Conservation (phyloP, 768 basidiomycete species). For the Chalciporus chontae region DNA sequence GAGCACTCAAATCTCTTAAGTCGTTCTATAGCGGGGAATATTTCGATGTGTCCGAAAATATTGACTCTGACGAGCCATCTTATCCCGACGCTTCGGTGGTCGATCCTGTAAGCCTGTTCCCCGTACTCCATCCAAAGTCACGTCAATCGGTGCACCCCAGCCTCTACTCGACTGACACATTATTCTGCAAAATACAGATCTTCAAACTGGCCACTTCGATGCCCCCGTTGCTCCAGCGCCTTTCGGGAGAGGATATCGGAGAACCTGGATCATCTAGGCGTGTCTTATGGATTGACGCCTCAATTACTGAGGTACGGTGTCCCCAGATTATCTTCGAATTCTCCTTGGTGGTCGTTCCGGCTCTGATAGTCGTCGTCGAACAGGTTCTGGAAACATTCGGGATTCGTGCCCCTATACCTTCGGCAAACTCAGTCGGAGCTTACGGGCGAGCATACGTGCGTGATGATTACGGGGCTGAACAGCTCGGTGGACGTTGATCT, state of each 20-base stretch:
- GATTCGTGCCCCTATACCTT: conserved; percentile 88
- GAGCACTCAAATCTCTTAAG: conserved; percentile 83
- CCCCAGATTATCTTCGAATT: background rate
- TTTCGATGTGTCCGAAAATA: conserved; percentile 76
- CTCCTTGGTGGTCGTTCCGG: background rate
- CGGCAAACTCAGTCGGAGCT: conserved; percentile 93
- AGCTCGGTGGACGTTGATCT: conserved; percentile 59
- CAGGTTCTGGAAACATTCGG: conserved; percentile 94
- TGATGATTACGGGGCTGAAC: conserved; percentile 88
- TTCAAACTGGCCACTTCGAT: conserved; percentile 73
- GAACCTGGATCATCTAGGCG: conserved; percentile 88
- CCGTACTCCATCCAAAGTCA: background rate
- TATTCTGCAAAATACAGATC: conserved; percentile 39
- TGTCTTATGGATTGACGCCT: conserved; percentile 91
- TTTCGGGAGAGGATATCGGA: conserved; percentile 91
- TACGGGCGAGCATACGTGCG: conserved; percentile 94
- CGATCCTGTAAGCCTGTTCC: conserved; percentile 38
- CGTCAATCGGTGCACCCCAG: conserved; percentile 1
- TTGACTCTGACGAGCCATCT: conserved; percentile 38
- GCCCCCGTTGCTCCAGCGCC: conserved; percentile 89
- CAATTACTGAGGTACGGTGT: conserved; percentile 63
- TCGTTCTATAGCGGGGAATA: conserved; percentile 92
- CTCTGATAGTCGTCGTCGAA: background rate
- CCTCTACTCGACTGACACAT: background rate
- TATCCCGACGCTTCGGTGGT: conserved; percentile 59